Base-by-base conservation (phyloP, 352 stramenopile genomes). In the Globisporangium paroecandrum region DNA sequence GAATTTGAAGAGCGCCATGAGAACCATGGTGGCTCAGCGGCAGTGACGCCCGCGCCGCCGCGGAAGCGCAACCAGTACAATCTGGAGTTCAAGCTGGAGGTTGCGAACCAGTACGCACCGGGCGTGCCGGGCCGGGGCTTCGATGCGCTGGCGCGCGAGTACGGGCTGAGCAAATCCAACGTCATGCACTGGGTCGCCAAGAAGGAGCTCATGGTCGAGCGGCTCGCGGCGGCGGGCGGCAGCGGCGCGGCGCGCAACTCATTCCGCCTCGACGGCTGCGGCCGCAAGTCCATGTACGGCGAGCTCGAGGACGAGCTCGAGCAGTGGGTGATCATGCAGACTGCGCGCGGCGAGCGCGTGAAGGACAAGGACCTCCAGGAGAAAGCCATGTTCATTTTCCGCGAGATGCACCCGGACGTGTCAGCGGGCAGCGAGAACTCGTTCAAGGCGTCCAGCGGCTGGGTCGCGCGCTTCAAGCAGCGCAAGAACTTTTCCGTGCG, bases 11-110 rank as follows among this genome's bases (percentile, higher is more conserved):
- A 56, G 15, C 10, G 5, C 36, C 36, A 43, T 43, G 4, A 32
- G 29, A 32, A 32, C 29, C 29, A 32, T 32, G 9, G 49, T 34
- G 46, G 13, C 46, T 32, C 8, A 0, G 4, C 46, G 24, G 27
- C 54, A 1, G 29, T 29, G n/a, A 4, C 55, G 0, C 1, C 53
- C 4, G 2, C 38, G 38, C n/a, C 15, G n/a, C 57, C 58, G 5
- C 41, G 46, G 25, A 71, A 64, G 38, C 58, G 66, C 59, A 71
- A 66, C 51, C 66, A 71, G 66, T 71, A 71, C 66, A 71, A 65
- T n/a, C 66, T 71, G 59, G 66, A 71, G 59, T 71, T 71, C 59
- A 71, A 71, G 53, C 66, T 71, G 20, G 49, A 66, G 27, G 58
- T 71, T 1, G 66, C 66, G 25, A 65, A 20, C 24, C 66, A 71